Evolutionary conservation across 148 eudicot species (phyloP).

Genomic region (Diospyros kaki): DNA sequence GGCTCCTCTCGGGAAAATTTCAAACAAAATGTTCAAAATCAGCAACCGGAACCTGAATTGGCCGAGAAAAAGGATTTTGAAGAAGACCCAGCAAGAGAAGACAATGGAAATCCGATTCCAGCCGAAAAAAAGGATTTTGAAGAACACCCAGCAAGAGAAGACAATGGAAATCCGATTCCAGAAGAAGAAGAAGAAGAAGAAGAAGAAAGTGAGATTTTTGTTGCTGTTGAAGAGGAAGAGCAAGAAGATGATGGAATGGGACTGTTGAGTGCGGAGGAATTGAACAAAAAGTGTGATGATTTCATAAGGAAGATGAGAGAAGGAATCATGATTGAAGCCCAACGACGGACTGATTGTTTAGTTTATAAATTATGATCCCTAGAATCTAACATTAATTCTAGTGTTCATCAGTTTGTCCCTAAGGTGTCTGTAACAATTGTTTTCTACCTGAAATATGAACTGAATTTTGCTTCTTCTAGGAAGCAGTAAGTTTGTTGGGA

Average conservation of each 20-base stretch:
- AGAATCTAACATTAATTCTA: background rate
- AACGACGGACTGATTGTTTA: background rate
- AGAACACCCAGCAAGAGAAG: conserved; percentile 8
- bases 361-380: background rate
- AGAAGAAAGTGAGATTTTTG: background rate
- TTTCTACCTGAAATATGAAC: too few species aligned
- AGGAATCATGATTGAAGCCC: conserved; percentile 29
- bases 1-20: background rate
- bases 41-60: background rate
- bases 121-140: conserved; percentile 5
- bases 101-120: background rate
- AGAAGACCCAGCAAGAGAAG: conserved; percentile 6
- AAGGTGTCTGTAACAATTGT: background rate
- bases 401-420: too few species aligned
- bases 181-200: background rate
- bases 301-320: conserved; percentile 54
- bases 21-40: background rate
- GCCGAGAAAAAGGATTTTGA: conserved; percentile 5
- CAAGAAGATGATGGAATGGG: conserved; percentile 21
- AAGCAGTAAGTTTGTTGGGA: too few species aligned
- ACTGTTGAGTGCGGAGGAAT: conserved; percentile 36
- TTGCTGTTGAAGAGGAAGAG: conserved; percentile 5
- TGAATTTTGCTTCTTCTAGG: too few species aligned
- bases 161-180: conserved; percentile 1
- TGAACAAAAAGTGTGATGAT: conserved; percentile 60